Evolutionary conservation across 1,139 yeast species (phyloP), one percentile per base, ranked within the genome.

Genomic region (Kurtzmaniella quercitrusa): DNA sequence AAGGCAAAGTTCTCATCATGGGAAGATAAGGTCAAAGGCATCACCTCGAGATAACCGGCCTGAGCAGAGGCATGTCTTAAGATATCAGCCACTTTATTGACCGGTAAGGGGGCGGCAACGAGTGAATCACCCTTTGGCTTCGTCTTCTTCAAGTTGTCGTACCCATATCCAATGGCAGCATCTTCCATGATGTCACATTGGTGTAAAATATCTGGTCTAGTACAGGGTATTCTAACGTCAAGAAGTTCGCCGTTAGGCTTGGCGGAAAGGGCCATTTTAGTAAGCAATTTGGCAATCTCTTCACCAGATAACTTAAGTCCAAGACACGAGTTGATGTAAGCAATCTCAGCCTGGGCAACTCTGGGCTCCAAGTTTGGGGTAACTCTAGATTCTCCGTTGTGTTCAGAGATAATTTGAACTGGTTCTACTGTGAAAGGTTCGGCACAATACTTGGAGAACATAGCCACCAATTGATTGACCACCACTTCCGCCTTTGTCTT

Each of bases 181-280:
- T 94, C 99, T 68, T 94, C 99, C 96, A 94, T 87, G 54, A 94
- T 85, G 67, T 94, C 99, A 75, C 98, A 93, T 65, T 90, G 96
- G 66, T 94, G 99, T 59, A 94, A 77, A 50, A 94, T 80, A 66
- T 94, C 99, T 9, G 98, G 83, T 71, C 99, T 84, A 39, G 98
- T 93, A 56, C 89, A 83, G 53, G 99, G 98, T 48, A 93, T 79
- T 39, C 70, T 63, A 44, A 93, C 95, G 46, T 85, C 82, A 46
- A 91, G 60, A 37, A 78, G 53, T 51, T 81, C 76, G 17, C 70
- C 56, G 51, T 81, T 77, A 3, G 63, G 57, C 5, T 66, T 48
- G 23, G 95, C 95, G 45, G 63, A 66, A 55, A 93, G 75, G 23
- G 95, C 83, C 96, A 94, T 89, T 62, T 85, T 89, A 52, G 70